Evolutionary conservation across 371 early-diverging fungal genomes (phyloP), one percentile per base, ranked within the genome.

Genomic region (Funneliformis caledonium): DNA sequence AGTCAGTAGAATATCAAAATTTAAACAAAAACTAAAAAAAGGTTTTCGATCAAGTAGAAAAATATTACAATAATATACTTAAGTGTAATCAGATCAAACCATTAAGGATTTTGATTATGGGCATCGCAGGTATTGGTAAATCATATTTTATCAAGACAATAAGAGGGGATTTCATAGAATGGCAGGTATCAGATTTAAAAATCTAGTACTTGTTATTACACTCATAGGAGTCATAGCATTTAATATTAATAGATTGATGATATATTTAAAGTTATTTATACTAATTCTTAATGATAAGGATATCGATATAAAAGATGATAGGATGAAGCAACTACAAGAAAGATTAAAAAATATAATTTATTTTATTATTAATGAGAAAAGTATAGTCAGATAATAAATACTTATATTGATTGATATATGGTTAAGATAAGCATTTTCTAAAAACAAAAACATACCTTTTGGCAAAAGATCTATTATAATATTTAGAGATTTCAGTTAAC

Each of bases 191-290:
- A n/a, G 8, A 61, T 37, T 37, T 37, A 37, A 37, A 37, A 37
- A 2, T 37, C 22, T n/a, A n/a, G 85, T 94, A 8, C 92, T 91
- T 0, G 88, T 95, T 2, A 94, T 94, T 10, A 96, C 96, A 6
- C 90, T 96, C 1, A 97, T 97, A 0, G 96, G 96, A 4, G 91
- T 96, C 80, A 96, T 96, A 2, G 97, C 96, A 0, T 90, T 89
- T 80, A 93, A 95, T 81, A 93, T 97, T 78, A 90, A 90, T 37
- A 96, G 96, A 1, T 85, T 84, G 43, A 96, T 96, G 0, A 79
- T 97, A 42, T 95, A 97, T 81, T 70, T 79, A 11, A 50, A 43
- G 2, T 16, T 70, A 4, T 60, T 16, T 1, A 60, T 60, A n/a
- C 16, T 10, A 14, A 60, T 60, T 12, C 3, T 22, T 12, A 22